Evolutionary conservation across 352 stramenopile genomes (phyloP), one percentile per base, ranked within the genome.

Genomic region (Pythium phragmitis): DNA sequence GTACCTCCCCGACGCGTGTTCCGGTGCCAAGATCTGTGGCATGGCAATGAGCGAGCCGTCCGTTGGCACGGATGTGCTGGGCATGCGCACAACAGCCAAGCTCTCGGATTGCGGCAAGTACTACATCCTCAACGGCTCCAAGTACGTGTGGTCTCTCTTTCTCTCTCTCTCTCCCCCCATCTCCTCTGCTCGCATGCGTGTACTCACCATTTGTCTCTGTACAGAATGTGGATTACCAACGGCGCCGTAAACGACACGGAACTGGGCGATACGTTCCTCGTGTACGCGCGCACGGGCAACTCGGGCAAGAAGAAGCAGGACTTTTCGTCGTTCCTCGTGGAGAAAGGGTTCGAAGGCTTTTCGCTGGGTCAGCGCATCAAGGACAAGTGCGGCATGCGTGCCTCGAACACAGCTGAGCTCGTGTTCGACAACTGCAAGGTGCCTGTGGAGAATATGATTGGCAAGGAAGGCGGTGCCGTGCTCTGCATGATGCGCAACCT

Each of bases 151-250:
- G 8, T 14, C 11, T 14, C 34, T 39, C 34, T 11, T 0, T 39
- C 34, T 21, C 21, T 1, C 14, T 16, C 45, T n/a, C n/a, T n/a
- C n/a, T n/a, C n/a, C n/a, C n/a, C n/a, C n/a, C n/a, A n/a, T n/a
- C n/a, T 39, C 23, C 8, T 21, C 17, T 2, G 16, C 14, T 46
- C 13, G 19, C 13, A 46, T 46, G 9, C 23, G 16, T 28, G 11
- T 39, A 6, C 37, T 51, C 11, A 51, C 14, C 4, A 11, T 21
- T 49, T 34, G 30, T 14, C 43, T 58, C 16, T 58, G 28, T 30
- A 23, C 28, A 92, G 83, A 66, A 99, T 99, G 97, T 99, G 97
- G 97, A 99, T 99, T 77, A 99, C 98, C 7, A 99, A 99, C 74
- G 98, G 97, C 21, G 97, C 96, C n/a, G 61, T 99, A 19, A 97